Conservation (phyloP, 2,329 filamentous ascomycete genomes). For the Lojkania enalia region DNA sequence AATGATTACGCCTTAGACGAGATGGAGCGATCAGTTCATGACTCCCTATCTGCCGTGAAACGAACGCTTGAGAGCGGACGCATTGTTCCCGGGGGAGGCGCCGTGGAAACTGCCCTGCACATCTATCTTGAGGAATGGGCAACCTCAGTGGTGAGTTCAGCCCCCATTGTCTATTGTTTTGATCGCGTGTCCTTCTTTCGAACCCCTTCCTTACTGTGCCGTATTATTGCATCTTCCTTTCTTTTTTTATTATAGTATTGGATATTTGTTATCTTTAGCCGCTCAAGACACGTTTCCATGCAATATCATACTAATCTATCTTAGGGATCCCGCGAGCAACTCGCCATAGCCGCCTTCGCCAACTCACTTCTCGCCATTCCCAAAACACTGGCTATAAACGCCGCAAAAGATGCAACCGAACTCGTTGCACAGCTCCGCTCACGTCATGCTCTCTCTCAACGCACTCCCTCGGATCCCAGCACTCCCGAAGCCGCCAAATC, state of each 20-base stretch:
- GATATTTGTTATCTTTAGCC: too few relatives aligned
- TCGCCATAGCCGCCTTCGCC: conserved; percentile 96
- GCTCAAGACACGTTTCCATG: too few relatives aligned
- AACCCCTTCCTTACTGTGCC: too few relatives aligned
- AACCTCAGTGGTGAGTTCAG: conserved; percentile 75
- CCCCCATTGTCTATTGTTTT: too few relatives aligned
- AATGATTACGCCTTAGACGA: conserved; percentile 98
- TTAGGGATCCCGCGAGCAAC: conserved; percentile 86
- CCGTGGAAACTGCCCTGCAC: conserved; percentile 97
- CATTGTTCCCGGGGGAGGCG: conserved; percentile 94
- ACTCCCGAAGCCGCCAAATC: conserved; percentile 79
- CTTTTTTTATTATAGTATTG: too few relatives aligned
- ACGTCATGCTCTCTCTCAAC: conserved; percentile 90
- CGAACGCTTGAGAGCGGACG: conserved; percentile 93
- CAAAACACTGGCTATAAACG: conserved; percentile 95
- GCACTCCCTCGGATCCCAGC: conserved; percentile 71
- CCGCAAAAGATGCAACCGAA: conserved; percentile 93
- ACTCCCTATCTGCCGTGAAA: conserved; percentile 96
- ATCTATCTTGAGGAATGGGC: conserved; percentile 99
- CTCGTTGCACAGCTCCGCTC: conserved; percentile 94
- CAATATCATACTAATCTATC: conserved; percentile 13
- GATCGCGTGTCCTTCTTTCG: too few relatives aligned
- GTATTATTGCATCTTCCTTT: too few relatives aligned
- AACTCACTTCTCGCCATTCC: conserved; percentile 92
- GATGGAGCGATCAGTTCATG: conserved; percentile 98